Percentiles rank a stretch among this genome's conserved stretches.
These are phyloP conservation scores for Mycosphaerella arachidis DNA, from an alignment of 2,329 filamentous ascomycete genomes.

Conservation along the genomic window DNA sequence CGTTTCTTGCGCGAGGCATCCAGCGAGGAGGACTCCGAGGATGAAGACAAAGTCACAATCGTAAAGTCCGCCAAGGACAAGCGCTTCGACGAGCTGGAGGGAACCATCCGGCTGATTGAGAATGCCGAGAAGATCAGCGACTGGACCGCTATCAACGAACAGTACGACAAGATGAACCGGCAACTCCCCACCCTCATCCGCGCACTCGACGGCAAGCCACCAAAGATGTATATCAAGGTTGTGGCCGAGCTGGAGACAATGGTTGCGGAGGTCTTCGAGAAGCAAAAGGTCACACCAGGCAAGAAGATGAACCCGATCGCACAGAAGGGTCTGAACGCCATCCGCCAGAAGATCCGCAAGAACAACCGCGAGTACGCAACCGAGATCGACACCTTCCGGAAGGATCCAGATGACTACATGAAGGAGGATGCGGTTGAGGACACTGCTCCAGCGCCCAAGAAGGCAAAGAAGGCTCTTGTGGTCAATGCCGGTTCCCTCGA, in stretches of 20 bases:
- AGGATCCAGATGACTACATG: constrained; percentile 83
- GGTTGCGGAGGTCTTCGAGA: constrained; percentile 88
- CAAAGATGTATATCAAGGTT: constrained; percentile 88
- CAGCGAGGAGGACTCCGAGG: constrained; percentile 66
- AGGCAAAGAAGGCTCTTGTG: constrained; percentile 46
- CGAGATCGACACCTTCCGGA: constrained; percentile 82
- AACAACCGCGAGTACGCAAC: constrained; percentile 91
- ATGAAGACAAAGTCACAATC: constrained; percentile 77
- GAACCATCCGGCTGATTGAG: constrained; percentile 83
- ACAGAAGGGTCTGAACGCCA: constrained; percentile 87
- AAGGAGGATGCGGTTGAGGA: constrained; percentile 75
- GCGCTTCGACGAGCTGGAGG: constrained; percentile 87
- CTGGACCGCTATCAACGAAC: constrained; percentile 73
- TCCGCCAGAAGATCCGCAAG: constrained; percentile 98
- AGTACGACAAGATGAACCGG: constrained; percentile 60
- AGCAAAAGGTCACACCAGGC: constrained; percentile 80
- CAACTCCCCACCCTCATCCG: constrained; percentile 43
- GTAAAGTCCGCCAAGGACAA: constrained; percentile 99
- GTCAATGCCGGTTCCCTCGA: constrained; percentile 49
- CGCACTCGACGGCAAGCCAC: constrained; percentile 66
- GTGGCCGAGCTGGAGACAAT: constrained; percentile 90
- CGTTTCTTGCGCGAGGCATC: constrained; percentile 70
- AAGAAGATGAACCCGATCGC: constrained; percentile 99
- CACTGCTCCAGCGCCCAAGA: constrained; percentile 48
- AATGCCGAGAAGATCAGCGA: constrained; percentile 97